Base-by-base conservation (phyloP, 2,329 filamentous ascomycete species). In the Drechslerella coelobrocha region DNA sequence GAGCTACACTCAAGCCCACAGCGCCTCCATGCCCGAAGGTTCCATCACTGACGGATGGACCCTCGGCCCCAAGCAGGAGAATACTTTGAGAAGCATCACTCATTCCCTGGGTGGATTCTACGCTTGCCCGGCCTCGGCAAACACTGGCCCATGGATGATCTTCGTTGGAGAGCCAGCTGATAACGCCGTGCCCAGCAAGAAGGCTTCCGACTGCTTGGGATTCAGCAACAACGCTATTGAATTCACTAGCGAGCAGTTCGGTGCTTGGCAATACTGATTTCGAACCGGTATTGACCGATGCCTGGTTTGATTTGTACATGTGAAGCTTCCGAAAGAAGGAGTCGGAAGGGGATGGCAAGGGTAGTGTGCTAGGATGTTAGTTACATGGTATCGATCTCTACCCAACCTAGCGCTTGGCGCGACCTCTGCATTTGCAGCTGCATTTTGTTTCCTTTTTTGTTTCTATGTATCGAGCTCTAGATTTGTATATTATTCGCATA, bases 1-100 rank as follows among this genome's bases (percentile, higher is more conserved):
- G 68, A 80, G 81, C 63, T 89, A 84, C 79, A 85, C 85, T 0
- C 72, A 75, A 19, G 81, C 86, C 0, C 85, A 88, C 79, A 86
- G 84, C 0, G 78, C 77, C 1, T 79, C 75, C 61, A 82, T 83
- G 2, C 85, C 86, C 0, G 72, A 77, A 0, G 85, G 84, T 8
- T 82, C 84, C 6, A 77, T 81, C 37, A 57, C 78, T 14, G 82
- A 81, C 1, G 82, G 83, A 24, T 87, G 87, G 78, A 48, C 48
- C n/a, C 41, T 66, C 17, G 68, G 68, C 39, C 34, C 60, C 1
- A 66, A 66, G 60, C 48, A 59, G 19, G 54, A 59, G 39, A 71
- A 71, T 39, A 62, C 45, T 12, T 54, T 71, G 59, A 63, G 59
- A 24, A 27, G 34, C 14, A 59, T 71, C 54, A 39, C 45, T 27